Evolutionary conservation across 2,329 filamentous ascomycete genomes (phyloP), one percentile per base, ranked within the genome.

Genomic region (Microascus cirrosus): DNA sequence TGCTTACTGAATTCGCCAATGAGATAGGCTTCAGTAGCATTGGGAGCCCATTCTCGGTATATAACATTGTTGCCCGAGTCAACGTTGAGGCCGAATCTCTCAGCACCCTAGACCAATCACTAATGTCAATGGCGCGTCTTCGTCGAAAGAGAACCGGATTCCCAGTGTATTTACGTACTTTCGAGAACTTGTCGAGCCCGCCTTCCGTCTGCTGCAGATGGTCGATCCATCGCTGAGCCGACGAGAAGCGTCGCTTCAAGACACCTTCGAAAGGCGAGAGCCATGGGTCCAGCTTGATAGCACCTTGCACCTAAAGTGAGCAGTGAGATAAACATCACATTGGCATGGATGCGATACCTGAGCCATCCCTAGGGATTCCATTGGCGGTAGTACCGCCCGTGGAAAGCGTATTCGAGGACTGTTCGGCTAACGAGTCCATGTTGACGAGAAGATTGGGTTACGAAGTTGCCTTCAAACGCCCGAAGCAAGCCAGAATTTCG

Each of bases 1-100:
- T 58, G 69, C 85, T 64, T 76, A 92, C 88, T 99, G 78, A 97
- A 99, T 65, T 97, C 94, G 61, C 94, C 94, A 65, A 95, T 87
- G 56, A 99, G 80, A 69, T 85, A 91, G 55, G 94, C 94, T 67
- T 88, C 80, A 48, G 83, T 77, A 57, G 91, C 93, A 76, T 91
- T 95, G 28, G 94, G 92, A 1, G 94, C 94, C 94, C 94, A 99
- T 80, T 99, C 94, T 64, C 90, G 83, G 73, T 99, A 99, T 59
- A 80, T 78, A 63, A 99, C 90, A 70, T 92, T 91, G 70, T 90
- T 90, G 66, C 95, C 85, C 57, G 83, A 76, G 68, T 86, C 80
- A 60, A 94, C 85, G 64, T 89, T 90, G 72, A 99, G 83, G 58
- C 94, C 94, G 68, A 89, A 96, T 61, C 80, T 86, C 68, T 97